These are phyloP conservation scores for Candida ficus DNA, from an alignment of 805 yeast genomes.

Conservation along the genomic window DNA sequence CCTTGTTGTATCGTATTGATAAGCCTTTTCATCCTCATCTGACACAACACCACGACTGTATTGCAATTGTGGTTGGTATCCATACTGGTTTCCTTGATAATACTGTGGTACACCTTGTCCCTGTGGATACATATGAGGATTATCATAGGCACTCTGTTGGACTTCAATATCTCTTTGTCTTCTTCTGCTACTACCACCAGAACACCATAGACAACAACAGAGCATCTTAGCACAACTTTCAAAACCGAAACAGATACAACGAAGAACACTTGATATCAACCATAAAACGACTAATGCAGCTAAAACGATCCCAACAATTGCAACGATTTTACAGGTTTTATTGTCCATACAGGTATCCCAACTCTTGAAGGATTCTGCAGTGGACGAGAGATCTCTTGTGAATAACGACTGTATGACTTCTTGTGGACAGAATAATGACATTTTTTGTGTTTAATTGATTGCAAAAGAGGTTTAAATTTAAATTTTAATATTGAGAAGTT, in stretches of 20 bases:
- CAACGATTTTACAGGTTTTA: conserved; percentile 67
- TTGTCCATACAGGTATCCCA: conserved; percentile 85
- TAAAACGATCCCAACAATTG: conserved; percentile 64
- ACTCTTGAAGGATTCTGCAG: conserved; percentile 41
- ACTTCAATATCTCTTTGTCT: conserved; percentile 5
- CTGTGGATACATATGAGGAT: conserved; percentile 21
- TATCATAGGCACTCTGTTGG: conserved; percentile 12
- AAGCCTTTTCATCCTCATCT: conserved; percentile 8
- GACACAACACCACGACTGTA: conserved; percentile 17
- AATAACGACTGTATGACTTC: conserved; percentile 2
- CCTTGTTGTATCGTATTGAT: not conserved
- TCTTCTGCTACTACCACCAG: conserved; percentile 1
- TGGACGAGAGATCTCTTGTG: conserved; percentile 26
- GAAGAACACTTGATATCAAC: conserved; percentile 48
- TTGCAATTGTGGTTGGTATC: not conserved
- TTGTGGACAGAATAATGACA: not conserved
- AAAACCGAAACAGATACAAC: conserved; percentile 56
- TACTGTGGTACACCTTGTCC: conserved; percentile 2
- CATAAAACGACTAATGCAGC: conserved; percentile 52
- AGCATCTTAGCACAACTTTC: conserved; percentile 44
- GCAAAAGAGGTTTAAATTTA: too few relatives aligned
- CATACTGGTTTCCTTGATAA: conserved; percentile 3
- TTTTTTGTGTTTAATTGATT: too few relatives aligned
- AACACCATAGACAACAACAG: conserved; percentile 40
- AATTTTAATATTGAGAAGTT: too few relatives aligned